These are phyloP conservation scores for Leptosphaerulina australis DNA, from an alignment of 2,329 filamentous ascomycete species.

Conservation along the genomic window DNA sequence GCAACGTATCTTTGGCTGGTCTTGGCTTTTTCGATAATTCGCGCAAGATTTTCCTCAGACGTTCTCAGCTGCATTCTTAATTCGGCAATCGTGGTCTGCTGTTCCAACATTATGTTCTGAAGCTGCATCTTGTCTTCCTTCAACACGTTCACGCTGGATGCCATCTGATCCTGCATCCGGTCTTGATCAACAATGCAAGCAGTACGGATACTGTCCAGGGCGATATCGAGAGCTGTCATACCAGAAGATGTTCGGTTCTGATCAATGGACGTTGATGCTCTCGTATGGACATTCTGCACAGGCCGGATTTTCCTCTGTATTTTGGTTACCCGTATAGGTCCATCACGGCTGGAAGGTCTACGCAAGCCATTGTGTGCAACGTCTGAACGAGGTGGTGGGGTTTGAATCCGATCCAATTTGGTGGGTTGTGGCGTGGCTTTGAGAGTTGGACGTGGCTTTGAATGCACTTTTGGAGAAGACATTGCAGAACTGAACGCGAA, in stretches of 20 bases:
- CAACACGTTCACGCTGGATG: constrained; percentile 5
- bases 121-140: constrained; percentile 17
- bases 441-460: background rate
- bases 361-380: background rate
- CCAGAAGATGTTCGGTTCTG: background rate
- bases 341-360: background rate
- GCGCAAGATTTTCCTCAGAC: constrained; percentile 3
- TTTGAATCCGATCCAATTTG: background rate
- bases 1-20: constrained; percentile 33
- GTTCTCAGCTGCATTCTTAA: constrained; percentile 13
- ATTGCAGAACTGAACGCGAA: background rate
- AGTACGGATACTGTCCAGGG: background rate
- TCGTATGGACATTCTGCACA: background rate
- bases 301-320: constrained; percentile 11
- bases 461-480: background rate
- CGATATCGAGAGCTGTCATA: background rate
- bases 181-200: constrained; percentile 1
- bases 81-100: constrained; percentile 18
- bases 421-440: background rate
- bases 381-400: too few species aligned
- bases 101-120: constrained; percentile 10
- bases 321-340: constrained; percentile 18
- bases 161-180: background rate
- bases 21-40: constrained; percentile 24
- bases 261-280: background rate